Percentiles rank a stretch among this genome's conserved stretches.
These are phyloP conservation scores for Lichtheimia corymbifera DNA, from an alignment of 371 early-diverging fungal genomes.

Conservation along the genomic window DNA sequence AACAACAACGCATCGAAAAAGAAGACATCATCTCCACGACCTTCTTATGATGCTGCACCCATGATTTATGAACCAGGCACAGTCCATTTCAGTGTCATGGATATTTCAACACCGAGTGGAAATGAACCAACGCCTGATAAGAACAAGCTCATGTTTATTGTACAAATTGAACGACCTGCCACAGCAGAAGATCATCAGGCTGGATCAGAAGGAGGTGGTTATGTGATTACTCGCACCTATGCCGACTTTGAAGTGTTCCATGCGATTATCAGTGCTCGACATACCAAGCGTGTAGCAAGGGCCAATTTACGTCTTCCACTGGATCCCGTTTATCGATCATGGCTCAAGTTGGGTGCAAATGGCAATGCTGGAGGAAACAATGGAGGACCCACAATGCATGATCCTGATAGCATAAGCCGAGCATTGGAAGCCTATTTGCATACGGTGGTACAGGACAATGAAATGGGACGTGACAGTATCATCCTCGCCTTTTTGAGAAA, in stretches of 20 bases:
- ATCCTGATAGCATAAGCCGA: constrained; percentile 22
- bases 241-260: constrained; percentile 49
- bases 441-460: constrained; percentile 36
- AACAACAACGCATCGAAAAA: not conserved
- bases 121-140: constrained; percentile 14
- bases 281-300: constrained; percentile 27
- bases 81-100: constrained; percentile 49
- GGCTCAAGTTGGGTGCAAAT: constrained; percentile 27
- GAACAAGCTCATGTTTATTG: constrained; percentile 33
- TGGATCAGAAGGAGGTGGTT: constrained; percentile 51
- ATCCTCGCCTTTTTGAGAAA: constrained; percentile 45
- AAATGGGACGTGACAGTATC: constrained; percentile 39
- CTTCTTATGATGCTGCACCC: constrained; percentile 6
- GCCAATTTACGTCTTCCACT: constrained; percentile 36
- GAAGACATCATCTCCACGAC: constrained; percentile 8
- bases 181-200: constrained; percentile 21
- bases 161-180: constrained; percentile 50
- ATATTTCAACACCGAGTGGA: constrained; percentile 24
- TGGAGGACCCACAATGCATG: constrained; percentile 8
- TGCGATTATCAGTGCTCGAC: constrained; percentile 31
- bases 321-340: constrained; percentile 29
- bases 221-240: constrained; percentile 50
- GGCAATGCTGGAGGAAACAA: not conserved
- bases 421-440: constrained; percentile 36
- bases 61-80: constrained; percentile 39